Evolutionary conservation across 73 alveolate genomes (phyloP).

Genomic region (Uronychia setigera): DNA sequence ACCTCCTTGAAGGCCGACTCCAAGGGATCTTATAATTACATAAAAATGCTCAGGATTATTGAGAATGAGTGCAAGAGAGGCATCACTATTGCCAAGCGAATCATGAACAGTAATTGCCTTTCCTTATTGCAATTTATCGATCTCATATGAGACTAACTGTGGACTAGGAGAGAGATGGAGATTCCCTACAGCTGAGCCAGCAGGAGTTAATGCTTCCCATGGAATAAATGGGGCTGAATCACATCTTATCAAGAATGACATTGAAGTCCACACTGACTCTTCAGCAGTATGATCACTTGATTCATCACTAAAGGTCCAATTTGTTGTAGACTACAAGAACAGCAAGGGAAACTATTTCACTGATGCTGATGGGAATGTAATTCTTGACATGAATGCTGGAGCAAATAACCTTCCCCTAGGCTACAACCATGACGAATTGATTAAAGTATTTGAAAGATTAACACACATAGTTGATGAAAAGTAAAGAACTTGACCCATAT

Average conservation of each 20-base stretch:
- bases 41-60: not conserved
- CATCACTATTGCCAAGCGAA: not conserved
- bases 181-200: not conserved
- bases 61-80: conserved; percentile 1
- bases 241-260: not conserved
- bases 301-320: not conserved
- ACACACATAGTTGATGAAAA: not conserved
- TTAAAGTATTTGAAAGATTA: conserved; percentile 4
- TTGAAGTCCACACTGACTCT: not conserved
- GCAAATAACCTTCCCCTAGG: conserved; percentile 59
- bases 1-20: not conserved
- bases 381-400: conserved; percentile 47
- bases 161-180: not conserved
- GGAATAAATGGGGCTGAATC: not conserved
- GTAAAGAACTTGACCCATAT: conserved; percentile 22
- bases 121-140: not conserved
- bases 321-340: conserved; percentile 17
- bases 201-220: not conserved
- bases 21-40: not conserved
- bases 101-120: not conserved
- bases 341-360: conserved; percentile 67
- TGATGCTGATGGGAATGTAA: conserved; percentile 69
- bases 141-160: not conserved
- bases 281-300: not conserved
- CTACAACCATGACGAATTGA: conserved; percentile 60